These are phyloP conservation scores for Phaeotremella fagi DNA, from an alignment of 768 basidiomycete genomes.

Conservation along the genomic window DNA sequence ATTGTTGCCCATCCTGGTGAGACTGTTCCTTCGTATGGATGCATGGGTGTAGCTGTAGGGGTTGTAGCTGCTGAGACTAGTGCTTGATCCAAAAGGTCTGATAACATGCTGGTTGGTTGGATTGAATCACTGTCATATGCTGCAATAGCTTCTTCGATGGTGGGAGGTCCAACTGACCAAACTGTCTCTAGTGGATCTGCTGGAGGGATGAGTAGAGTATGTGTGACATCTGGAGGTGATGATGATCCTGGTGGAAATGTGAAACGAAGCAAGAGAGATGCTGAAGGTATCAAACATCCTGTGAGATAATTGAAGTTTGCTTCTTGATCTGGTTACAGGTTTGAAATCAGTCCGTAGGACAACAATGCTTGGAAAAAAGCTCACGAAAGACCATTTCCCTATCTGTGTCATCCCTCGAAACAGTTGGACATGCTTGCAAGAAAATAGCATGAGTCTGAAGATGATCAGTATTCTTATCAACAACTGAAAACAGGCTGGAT, in stretches of 20 bases:
- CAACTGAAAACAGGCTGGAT: no score
- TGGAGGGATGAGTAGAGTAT: conserved; percentile 72
- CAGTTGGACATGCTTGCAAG: conserved; percentile 27
- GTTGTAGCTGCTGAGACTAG: neutral
- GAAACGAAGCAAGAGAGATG: conserved; percentile 61
- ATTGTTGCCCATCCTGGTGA: neutral
- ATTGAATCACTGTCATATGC: conserved; percentile 50
- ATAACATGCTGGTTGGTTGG: conserved; percentile 54
- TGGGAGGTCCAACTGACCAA: conserved; percentile 83
- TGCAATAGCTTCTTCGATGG: conserved; percentile 56
- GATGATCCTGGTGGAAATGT: conserved; percentile 51
- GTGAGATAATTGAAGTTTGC: conserved; percentile 86
- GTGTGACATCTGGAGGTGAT: conserved; percentile 35
- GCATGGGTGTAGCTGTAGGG: neutral
- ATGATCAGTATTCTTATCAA: no score
- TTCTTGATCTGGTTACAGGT: conserved; percentile 57
- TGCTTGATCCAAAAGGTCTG: neutral
- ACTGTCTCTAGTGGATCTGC: conserved; percentile 57
- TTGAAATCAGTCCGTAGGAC: no score
- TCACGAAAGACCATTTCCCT: conserved; percentile 67
- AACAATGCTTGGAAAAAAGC: no score
- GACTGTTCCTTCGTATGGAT: neutral
- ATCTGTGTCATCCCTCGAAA: conserved; percentile 62
- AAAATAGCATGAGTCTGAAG: conserved; percentile 19
- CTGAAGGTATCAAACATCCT: conserved; percentile 69